Evolutionary conservation across 768 basidiomycete species (phyloP), one percentile per base, ranked within the genome.

Genomic region (Chiua virens): DNA sequence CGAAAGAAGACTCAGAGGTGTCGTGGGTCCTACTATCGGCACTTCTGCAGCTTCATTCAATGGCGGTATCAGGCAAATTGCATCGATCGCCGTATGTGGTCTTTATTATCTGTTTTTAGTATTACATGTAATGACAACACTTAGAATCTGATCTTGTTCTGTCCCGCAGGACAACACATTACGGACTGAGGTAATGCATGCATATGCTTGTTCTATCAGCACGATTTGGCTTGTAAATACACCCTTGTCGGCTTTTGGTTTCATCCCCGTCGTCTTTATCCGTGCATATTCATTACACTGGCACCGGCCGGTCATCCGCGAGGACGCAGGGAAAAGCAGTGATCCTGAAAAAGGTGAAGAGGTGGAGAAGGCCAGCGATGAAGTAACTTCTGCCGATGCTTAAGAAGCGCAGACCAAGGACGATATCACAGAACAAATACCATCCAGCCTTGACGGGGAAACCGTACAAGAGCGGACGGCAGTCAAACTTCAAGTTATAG

Each of bases 51-150:
- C 73, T 17, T 74, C 71, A 22, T 70, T 84, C 20, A 79, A 71
- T 46, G 66, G 80, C 50, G 74, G 72, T 53, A 75, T 85, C 5
- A 64, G 71, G n/a, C 60, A 67, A 22, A 71, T 86, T 47, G 71
- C 72, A 40, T 52, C 45, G 4, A 67, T 67, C 35, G 15, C 65
- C 37, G 72, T 67, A 55, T 46, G 45, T 48, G 9, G 10, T 25
- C 39, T 35, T 36, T 34, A 10, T 48, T 47, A 53, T n/a, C n/a
- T n/a, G n/a, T n/a, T n/a, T n/a, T n/a, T n/a, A n/a, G n/a, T n/a
- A n/a, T n/a, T n/a, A n/a, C n/a, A n/a, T n/a, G n/a, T n/a, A n/a
- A 20, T 43, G 40, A 9, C 44, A 5, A 25, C 46, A 27, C 17
- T n/a, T n/a, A n/a, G n/a, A 51, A 0, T 63, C 49, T 55, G 39